A percentile compares a stretch with the other conserved stretches of the same genome.
Conservation (phyloP, 2,329 filamentous ascomycete species). For the Aureobasidium sp. region DNA sequence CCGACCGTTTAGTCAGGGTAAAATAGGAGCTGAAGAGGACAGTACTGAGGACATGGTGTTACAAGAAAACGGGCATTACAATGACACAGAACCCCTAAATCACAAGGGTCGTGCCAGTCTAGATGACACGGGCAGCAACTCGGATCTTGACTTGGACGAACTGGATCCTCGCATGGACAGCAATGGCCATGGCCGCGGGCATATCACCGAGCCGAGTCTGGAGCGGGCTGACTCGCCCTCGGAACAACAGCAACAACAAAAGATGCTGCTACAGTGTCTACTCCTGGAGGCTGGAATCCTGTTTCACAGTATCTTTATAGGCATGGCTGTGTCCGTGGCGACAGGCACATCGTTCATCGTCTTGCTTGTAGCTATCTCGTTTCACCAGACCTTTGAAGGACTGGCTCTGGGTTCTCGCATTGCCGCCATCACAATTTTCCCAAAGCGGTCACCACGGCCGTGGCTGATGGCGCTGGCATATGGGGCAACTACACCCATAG, state of each 20-base stretch:
- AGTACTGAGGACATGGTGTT: neutral
- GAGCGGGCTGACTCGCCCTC: neutral
- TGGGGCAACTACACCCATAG: conserved; percentile 49
- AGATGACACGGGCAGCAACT: conserved; percentile 22
- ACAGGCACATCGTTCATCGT: conserved; percentile 58
- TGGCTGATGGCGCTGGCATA: conserved; percentile 62
- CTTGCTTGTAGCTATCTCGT: conserved; percentile 61
- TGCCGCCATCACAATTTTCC: conserved; percentile 63
- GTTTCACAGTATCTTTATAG: conserved; percentile 72
- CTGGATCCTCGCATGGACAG: conserved; percentile 23
- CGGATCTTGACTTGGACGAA: conserved; percentile 27
- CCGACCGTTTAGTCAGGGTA: conserved; percentile 24
- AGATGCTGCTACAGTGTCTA: conserved; percentile 64
- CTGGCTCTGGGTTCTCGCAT: conserved; percentile 66
- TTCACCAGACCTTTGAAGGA: conserved; percentile 65
- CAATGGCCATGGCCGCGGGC: neutral
- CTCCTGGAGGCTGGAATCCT: conserved; percentile 71
- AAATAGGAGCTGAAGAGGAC: conserved; percentile 17
- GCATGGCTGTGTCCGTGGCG: conserved; percentile 65
- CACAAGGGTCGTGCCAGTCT: neutral
- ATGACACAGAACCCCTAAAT: neutral
- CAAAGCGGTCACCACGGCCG: conserved; percentile 64
- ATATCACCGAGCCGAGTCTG: neutral
- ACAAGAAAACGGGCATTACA: neutral
- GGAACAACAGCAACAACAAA: conserved; percentile 43